A percentile compares a stretch with the other conserved stretches of the same genome.
Evolutionary conservation across 371 early-diverging fungal species (phyloP).

Genomic region (Syncephalis plumigaleata): DNA sequence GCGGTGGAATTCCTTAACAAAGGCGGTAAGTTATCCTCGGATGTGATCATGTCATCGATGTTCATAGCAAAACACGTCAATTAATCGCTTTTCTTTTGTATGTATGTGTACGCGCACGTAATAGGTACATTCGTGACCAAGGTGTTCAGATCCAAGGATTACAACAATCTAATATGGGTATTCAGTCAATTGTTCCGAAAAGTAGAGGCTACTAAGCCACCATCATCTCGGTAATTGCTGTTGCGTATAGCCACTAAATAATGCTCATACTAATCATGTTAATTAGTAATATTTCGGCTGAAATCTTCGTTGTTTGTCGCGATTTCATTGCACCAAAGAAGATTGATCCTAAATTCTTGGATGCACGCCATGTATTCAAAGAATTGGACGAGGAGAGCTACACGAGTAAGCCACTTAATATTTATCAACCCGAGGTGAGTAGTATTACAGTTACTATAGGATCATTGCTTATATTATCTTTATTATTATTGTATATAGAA

Average conservation of each 20-base stretch:
- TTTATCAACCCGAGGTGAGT: constrained; percentile 56
- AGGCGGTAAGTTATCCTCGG: constrained; percentile 42
- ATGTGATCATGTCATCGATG: not conserved
- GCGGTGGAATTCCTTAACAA: constrained; percentile 89
- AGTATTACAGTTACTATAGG: not conserved
- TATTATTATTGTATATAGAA: constrained; percentile 26
- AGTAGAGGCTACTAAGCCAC: constrained; percentile 99
- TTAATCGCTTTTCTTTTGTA: too few relatives aligned
- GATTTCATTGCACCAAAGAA: constrained; percentile 90
- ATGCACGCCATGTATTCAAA: constrained; percentile 89
- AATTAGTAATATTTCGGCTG: constrained; percentile 90
- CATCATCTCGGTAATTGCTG: constrained; percentile 67
- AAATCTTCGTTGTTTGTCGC: constrained; percentile 98
- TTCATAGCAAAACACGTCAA: too few relatives aligned
- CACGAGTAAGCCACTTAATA: constrained; percentile 28
- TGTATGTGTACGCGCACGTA: not conserved
- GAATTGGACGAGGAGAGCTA: constrained; percentile 49
- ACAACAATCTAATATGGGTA: constrained; percentile 96
- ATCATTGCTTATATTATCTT: not conserved
- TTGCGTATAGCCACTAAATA: not conserved
- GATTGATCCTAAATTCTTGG: constrained; percentile 89
- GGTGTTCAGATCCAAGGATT: constrained; percentile 98
- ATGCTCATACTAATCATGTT: not conserved
- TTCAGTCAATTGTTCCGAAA: constrained; percentile 94
- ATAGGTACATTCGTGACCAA: constrained; percentile 93